Percentiles rank a stretch among this genome's conserved stretches.
These are phyloP conservation scores for Gossypium sturtianum DNA, from an alignment of 345 rosid species.

Conservation along the genomic window DNA sequence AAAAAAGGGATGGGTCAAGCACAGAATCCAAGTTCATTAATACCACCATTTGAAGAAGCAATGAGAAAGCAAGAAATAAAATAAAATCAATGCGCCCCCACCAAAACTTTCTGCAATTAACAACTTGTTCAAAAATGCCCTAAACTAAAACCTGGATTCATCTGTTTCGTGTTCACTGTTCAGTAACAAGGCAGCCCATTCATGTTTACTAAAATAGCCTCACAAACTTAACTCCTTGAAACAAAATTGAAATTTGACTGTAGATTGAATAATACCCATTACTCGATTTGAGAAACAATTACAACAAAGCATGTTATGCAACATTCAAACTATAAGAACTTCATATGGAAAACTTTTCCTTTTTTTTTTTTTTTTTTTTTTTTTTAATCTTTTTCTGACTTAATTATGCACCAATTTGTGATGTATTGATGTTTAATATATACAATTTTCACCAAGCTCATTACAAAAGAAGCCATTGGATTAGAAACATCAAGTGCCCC, in stretches of 20 bases:
- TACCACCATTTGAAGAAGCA: not conserved
- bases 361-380: too few species aligned
- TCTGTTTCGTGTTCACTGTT: not conserved
- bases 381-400: not conserved
- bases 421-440: not conserved
- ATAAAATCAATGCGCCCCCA: not conserved
- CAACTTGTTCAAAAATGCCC: not conserved
- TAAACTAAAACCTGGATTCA: not conserved
- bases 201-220: too few species aligned
- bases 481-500: not conserved
- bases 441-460: conserved; percentile 9
- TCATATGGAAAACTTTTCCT: not conserved
- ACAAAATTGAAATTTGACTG: not conserved
- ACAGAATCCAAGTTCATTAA: conserved; percentile 10
- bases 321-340: not conserved
- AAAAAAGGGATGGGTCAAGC: conserved; percentile 19
- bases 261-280: not conserved
- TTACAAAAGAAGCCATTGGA: not conserved
- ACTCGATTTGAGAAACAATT: not conserved
- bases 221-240: too few species aligned
- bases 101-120: not conserved
- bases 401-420: not conserved
- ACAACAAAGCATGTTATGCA: not conserved
- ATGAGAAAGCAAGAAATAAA: not conserved
- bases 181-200: not conserved